phyloP scores from a whole-genome alignment of 352 stramenopile genomes.

The Paralagenidium karlingii region DNA sequence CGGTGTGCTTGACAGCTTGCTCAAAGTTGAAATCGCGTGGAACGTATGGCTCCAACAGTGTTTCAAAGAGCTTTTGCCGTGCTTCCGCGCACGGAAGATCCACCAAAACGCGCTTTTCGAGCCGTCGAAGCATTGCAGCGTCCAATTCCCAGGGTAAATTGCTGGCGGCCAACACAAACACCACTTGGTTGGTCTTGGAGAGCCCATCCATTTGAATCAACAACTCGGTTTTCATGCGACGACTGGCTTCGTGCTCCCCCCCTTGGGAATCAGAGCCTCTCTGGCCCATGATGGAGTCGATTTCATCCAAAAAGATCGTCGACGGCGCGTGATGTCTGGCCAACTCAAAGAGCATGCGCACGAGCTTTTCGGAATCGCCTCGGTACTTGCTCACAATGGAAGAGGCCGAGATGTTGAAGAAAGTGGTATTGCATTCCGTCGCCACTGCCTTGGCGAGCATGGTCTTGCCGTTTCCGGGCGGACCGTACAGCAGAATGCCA shows the following conservation, averaged over 20 bases:
- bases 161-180: constrained; percentile 73
- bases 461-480: constrained; percentile 78
- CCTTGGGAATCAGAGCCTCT: constrained; percentile 48
- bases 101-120: constrained; percentile 78
- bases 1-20: constrained; percentile 29
- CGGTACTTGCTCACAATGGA: constrained; percentile 82
- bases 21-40: constrained; percentile 32
- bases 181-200: constrained; percentile 62
- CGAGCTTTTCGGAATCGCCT: constrained; percentile 77
- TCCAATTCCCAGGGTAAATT: constrained; percentile 78
- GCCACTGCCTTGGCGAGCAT: constrained; percentile 80
- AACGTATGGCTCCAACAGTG: constrained; percentile 45
- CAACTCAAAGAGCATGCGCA: constrained; percentile 78
- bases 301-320: constrained; percentile 81
- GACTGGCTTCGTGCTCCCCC: constrained; percentile 72
- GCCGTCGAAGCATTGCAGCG: constrained; percentile 59
- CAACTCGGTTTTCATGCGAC: constrained; percentile 80
- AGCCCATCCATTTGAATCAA: constrained; percentile 82
- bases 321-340: constrained; percentile 70
- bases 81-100: constrained; percentile 54
- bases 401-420: constrained; percentile 83
- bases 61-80: constrained; percentile 35
- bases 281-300: constrained; percentile 84
- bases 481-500: constrained; percentile 82
- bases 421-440: constrained; percentile 77